Base-by-base conservation (phyloP, 108 stramenopile genomes). In the Cylindrotheca fusiformis region DNA sequence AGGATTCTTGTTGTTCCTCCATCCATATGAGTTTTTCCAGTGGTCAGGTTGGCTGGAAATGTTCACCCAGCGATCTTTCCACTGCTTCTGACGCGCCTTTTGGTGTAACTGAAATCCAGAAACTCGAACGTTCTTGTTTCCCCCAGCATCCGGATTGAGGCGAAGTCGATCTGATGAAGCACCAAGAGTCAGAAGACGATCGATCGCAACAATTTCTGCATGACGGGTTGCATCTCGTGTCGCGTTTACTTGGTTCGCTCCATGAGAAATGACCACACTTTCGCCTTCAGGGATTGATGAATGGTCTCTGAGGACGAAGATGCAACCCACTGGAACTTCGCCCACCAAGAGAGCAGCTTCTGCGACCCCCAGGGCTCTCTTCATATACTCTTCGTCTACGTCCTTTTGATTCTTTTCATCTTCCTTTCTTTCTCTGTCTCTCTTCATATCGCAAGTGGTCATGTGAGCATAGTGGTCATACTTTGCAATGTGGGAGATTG, bases 191-290 rank as follows among this genome's bases (percentile, higher is more conserved):
- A 88, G 53, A 75, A 88, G 67, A 2, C 91, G 85, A 71, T 92
- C 91, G 47, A 92, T 85, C 17, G 91, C 85, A 19, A 92, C 87
- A 22, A 92, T 56, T 75, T 92, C 91, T 6, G 91, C 87, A 74
- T 92, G 91, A 20, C 91, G 74, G 18, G 87, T 92, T 2, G 67
- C 87, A 68, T 92, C 91, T 19, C 91, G 71, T 12, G 91, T 92
- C 23, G 87, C 91, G 62, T 92, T 92, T 18, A 92, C 91, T 79
- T 87, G 87, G 71, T 92, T 92, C 20, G 91, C 85, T 6, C 91
- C 91, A 64, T 92, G 91, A 1, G 91, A 92, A n/a, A 92, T 60
- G 45, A 92, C 68, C 0, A 88, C 85, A 36, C 67, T 74, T 49
- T 68, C 52, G 55, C 54, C 46, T 5, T 28, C 48, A 4, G 55